Evolutionary conservation across 805 yeast genomes (phyloP).

Genomic region (Lachancea nothofagi): DNA sequence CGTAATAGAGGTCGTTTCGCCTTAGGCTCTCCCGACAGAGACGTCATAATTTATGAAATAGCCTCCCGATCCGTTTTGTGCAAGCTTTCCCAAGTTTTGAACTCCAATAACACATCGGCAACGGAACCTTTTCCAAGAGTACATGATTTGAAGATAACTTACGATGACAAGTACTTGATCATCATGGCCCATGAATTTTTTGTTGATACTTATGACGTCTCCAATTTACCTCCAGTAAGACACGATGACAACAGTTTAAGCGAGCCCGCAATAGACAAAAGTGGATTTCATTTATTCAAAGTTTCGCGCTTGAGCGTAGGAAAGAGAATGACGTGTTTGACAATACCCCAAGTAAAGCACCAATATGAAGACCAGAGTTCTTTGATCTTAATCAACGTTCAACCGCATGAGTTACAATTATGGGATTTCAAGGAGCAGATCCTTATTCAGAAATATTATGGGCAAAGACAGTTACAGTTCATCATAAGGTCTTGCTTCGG

Average conservation of each 20-base stretch:
- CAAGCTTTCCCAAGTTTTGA: slow-evolving; percentile 26
- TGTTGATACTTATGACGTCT: slow-evolving; percentile 54
- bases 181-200: slow-evolving; percentile 60
- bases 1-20: slow-evolving; percentile 42
- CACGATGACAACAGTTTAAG: slow-evolving; percentile 1
- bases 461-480: slow-evolving; percentile 64
- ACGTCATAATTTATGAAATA: slow-evolving; percentile 44
- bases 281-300: slow-evolving; percentile 29
- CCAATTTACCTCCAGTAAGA: slow-evolving; percentile 20
- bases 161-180: slow-evolving; percentile 55
- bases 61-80: slow-evolving; percentile 19
- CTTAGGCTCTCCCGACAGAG: slow-evolving; percentile 74
- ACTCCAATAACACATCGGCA: slow-evolving; percentile 25
- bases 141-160: slow-evolving; percentile 62
- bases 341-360: slow-evolving; percentile 38
- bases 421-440: slow-evolving; percentile 67
- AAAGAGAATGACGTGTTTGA: slow-evolving; percentile 59
- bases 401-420: slow-evolving; percentile 71
- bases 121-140: slow-evolving; percentile 43
- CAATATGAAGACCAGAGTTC: slow-evolving; percentile 10
- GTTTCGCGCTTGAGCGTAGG: slow-evolving; percentile 45
- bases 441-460: slow-evolving; percentile 58
- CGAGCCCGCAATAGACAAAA: background rate
- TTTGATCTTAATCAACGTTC: slow-evolving; percentile 55
- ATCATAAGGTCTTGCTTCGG: slow-evolving; percentile 78